Evolutionary conservation across 1,284 basidiomycete species (phyloP), one percentile per base, ranked within the genome.

Genomic region (Puccinia polysora): DNA sequence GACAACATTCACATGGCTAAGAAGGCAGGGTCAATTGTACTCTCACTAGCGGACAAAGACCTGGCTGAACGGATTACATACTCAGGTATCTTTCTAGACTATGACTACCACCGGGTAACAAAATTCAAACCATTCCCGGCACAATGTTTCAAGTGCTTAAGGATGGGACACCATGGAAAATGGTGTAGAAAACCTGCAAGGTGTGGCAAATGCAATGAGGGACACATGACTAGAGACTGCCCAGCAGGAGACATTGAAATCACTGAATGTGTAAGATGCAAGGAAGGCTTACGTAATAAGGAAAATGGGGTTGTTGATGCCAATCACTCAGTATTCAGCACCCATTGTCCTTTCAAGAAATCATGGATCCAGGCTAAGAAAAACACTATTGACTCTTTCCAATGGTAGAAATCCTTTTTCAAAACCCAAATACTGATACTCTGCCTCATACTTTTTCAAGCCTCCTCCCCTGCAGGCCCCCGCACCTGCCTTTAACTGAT

Each of bases 91-190:
- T 67, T 38, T 52, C n/a, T 67, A 20, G 32, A 67, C 10, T 67
- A 56, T 23, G 38, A 67, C 25, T 56, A 32, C 14, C 53, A 56
- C 28, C 15, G 53, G 12, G 47, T 38, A 5, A 25, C 36, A 1
- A 43, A 58, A 10, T 67, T 53, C 38, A 56, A 53, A 14, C 53
- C 40, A 0, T 25, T 36, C 0, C 65, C 65, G 0, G 34, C 65
- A 8, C 34, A 56, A 47, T 67, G 65, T 20, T 67, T 58, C 28
- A 67, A 56, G 36, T 67, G 52, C 53, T 30, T 58, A 12, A 30
- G n/a, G 2, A 56, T 58, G 53, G 50, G 53, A 4, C 65, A 67
- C 20, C 43, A 40, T 34, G 40, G 53, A 14, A 14, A 32, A 20
- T 56, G 52, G 50, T 67, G 65, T 18, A 18, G 28, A 2, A 34